Conservation (phyloP, 225 moss, liverwort and hornwort species). For the Pseudoscleropodium purum region DNA sequence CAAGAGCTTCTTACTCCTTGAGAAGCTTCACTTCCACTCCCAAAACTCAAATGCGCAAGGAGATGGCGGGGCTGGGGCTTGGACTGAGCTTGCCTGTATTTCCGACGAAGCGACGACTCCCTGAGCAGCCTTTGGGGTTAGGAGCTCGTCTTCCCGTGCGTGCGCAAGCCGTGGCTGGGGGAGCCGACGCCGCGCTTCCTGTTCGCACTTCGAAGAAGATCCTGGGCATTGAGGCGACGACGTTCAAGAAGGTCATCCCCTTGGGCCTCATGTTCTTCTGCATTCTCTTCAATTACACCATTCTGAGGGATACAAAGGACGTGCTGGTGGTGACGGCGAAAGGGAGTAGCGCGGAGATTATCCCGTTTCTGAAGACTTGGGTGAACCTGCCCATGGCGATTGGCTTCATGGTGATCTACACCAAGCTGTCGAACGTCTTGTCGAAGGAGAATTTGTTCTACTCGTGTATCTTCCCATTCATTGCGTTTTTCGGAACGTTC, state of each 20-base stretch:
- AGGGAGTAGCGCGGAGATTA: conserved; percentile 97
- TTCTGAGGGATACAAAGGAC: conserved; percentile 95
- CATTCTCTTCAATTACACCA: conserved; percentile 99
- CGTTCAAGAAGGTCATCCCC: conserved; percentile 92
- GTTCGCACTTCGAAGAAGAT: conserved; percentile 34
- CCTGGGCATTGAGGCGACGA: conserved; percentile 62
- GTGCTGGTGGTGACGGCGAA: conserved; percentile 99
- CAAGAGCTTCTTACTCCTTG: neutral
- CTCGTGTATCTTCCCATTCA: conserved; percentile 87
- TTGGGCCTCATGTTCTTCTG: conserved; percentile 98
- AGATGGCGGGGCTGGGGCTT: conserved; percentile 5
- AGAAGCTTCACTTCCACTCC: neutral
- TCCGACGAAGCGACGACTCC: neutral
- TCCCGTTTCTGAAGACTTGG: conserved; percentile 98
- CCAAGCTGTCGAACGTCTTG: conserved; percentile 78
- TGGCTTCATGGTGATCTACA: conserved; percentile 95
- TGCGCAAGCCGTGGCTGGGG: conserved; percentile 45
- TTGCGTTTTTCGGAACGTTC: conserved; percentile 79
- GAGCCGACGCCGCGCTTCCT: conserved; percentile 13
- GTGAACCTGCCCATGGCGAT: conserved; percentile 99
- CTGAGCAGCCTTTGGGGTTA: conserved; percentile 21
- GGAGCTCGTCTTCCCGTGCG: conserved; percentile 25
- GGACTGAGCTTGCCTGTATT: conserved; percentile 11
- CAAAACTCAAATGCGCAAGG: neutral
- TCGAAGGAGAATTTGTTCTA: conserved; percentile 95